Conservation (phyloP, 2,329 filamentous ascomycete species). For the Ceratocystis eucalypticola region DNA sequence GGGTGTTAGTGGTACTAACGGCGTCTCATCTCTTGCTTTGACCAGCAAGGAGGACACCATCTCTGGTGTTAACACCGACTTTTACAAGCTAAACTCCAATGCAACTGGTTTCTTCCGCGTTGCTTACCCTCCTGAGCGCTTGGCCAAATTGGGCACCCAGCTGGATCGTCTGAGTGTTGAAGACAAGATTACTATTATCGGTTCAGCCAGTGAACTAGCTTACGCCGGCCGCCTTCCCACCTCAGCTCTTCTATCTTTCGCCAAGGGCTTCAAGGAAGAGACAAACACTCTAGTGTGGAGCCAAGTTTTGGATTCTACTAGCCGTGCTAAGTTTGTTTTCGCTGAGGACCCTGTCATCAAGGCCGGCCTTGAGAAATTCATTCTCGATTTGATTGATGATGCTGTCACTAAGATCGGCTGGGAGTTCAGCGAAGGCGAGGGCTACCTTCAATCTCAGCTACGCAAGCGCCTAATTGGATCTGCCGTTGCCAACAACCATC, state of each 20-base stretch:
- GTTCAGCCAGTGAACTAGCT: conserved; percentile 78
- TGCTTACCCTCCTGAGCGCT: conserved; percentile 75
- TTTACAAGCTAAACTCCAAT: conserved; percentile 89
- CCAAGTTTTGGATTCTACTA: conserved; percentile 65
- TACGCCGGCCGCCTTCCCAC: conserved; percentile 77
- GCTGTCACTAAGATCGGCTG: conserved; percentile 73
- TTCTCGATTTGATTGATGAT: conserved; percentile 58
- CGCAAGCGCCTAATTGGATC: conserved; percentile 66
- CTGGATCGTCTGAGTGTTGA: conserved; percentile 64
- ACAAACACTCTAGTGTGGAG: conserved; percentile 79
- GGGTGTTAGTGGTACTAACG: conserved; percentile 53
- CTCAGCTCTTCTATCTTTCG: conserved; percentile 64
- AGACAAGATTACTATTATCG: conserved; percentile 87
- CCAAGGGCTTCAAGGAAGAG: conserved; percentile 74
- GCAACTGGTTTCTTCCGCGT: conserved; percentile 83
- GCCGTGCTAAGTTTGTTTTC: conserved; percentile 72
- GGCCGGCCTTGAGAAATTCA: conserved; percentile 63
- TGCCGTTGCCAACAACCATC: conserved; percentile 64
- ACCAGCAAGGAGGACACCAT: conserved; percentile 66
- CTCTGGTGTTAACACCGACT: conserved; percentile 57
- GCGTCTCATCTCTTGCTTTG: conserved; percentile 52
- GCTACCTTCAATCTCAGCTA: conserved; percentile 69
- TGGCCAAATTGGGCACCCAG: conserved; percentile 66
- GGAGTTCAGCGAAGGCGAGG: conserved; percentile 65
- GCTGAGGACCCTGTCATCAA: conserved; percentile 59